Conservation (phyloP, 208 protist species). For the Porcisia deanei region DNA sequence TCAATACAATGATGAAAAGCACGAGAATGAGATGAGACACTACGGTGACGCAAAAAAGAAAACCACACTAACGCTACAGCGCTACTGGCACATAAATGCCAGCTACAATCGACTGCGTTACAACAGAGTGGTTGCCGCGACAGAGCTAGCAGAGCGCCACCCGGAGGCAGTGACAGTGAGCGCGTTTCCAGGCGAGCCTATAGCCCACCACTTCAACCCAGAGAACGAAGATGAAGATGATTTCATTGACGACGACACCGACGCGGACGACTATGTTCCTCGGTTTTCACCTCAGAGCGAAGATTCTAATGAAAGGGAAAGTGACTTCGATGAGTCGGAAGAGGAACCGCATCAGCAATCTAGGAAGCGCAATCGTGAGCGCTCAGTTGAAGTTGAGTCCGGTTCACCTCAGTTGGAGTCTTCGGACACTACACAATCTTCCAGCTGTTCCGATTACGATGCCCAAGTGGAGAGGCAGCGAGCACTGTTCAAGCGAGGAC, state of each 20-base stretch:
- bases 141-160: slow-evolving; percentile 47
- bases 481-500: slow-evolving; percentile 32
- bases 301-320: slow-evolving; percentile 10
- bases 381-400: background rate
- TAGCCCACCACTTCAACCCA: slow-evolving; percentile 40
- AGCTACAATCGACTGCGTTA: slow-evolving; percentile 86
- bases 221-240: slow-evolving; percentile 37
- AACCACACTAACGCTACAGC: slow-evolving; percentile 49
- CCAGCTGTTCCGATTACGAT: slow-evolving; percentile 14
- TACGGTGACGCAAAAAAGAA: slow-evolving; percentile 25
- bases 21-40: slow-evolving; percentile 17
- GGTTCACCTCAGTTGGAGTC: background rate
- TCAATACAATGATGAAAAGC: slow-evolving; percentile 46
- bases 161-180: slow-evolving; percentile 36
- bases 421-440: background rate
- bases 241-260: slow-evolving; percentile 40
- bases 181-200: slow-evolving; percentile 53
- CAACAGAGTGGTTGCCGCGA: slow-evolving; percentile 77
- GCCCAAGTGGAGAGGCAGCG: slow-evolving; percentile 8
- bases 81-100: slow-evolving; percentile 81
- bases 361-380: slow-evolving; percentile 9
- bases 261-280: slow-evolving; percentile 16
- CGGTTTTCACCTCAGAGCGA: slow-evolving; percentile 23
- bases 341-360: background rate
- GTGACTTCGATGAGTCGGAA: slow-evolving; percentile 15